phyloP scores from a whole-genome alignment of 495 filamentous ascomycete genomes.

The Aspergillus steynii region DNA sequence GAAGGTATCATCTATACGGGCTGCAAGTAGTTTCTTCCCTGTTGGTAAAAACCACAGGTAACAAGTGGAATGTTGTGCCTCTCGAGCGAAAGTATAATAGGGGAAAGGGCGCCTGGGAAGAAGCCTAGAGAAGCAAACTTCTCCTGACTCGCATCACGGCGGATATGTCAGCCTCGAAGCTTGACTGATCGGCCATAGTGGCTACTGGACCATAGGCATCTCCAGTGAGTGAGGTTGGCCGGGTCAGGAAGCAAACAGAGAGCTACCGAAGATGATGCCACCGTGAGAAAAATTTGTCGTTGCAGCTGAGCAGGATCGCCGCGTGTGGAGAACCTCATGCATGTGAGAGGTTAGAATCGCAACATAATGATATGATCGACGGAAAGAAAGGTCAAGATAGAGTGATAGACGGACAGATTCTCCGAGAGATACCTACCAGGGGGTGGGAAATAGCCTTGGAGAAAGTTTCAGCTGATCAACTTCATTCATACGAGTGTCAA shows the following conservation, averaged over 20 bases:
- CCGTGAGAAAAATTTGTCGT: neutral
- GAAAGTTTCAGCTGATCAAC: neutral
- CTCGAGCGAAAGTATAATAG: neutral
- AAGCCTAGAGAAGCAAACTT: neutral
- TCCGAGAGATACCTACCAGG: neutral
- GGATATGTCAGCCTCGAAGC: neutral
- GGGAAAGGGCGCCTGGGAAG: too few species aligned
- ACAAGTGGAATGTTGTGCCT: neutral
- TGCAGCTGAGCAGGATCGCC: neutral
- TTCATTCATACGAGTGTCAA: neutral
- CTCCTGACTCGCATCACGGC: neutral
- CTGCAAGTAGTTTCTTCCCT: neutral
- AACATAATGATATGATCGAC: neutral
- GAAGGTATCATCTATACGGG: too few species aligned
- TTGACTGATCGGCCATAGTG: neutral
- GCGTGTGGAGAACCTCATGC: slow-evolving; percentile 1
- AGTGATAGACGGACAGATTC: neutral
- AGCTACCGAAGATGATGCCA: neutral
- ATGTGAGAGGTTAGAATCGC: neutral
- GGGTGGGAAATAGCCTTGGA: neutral
- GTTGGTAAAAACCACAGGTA: too few species aligned
- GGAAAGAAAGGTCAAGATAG: neutral
- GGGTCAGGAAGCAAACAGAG: neutral
- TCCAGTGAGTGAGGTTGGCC: neutral
- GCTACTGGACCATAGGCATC: neutral